phyloP scores from a whole-genome alignment of 495 filamentous ascomycete genomes.

The Daldinia loculata region DNA sequence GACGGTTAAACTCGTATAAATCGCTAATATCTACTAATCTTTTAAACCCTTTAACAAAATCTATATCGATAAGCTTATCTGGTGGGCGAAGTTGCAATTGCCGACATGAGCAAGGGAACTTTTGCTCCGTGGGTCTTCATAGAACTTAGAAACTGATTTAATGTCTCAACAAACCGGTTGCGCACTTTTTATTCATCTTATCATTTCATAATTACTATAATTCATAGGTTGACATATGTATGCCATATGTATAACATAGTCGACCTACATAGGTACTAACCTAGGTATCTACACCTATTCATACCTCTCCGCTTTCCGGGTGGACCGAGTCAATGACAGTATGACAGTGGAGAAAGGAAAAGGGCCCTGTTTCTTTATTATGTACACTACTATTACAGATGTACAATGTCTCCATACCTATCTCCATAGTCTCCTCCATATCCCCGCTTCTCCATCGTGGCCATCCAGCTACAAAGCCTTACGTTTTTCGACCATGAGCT shows the following conservation, averaged over 20 bases:
- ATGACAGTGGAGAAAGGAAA: not conserved
- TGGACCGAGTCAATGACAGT: not conserved
- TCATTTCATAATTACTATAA: not conserved
- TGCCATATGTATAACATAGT: not conserved
- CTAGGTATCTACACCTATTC: no score
- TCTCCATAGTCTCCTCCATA: not conserved
- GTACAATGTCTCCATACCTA: not conserved
- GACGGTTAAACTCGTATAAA: not conserved
- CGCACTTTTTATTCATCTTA: not conserved
- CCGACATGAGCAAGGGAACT: not conserved
- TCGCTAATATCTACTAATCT: not conserved
- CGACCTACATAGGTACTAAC: not conserved
- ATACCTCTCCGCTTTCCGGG: not conserved
- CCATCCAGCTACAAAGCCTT: not conserved
- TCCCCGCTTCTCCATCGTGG: conserved; percentile 4
- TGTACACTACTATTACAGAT: not conserved
- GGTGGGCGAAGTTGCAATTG: not conserved
- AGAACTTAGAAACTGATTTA: not conserved
- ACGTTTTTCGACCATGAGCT: conserved; percentile 10
- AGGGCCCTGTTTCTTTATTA: not conserved
- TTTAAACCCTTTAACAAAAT: not conserved
- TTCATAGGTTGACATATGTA: not conserved
- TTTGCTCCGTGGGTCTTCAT: conserved; percentile 1
- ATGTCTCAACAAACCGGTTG: not conserved
- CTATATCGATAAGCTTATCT: conserved; percentile 1